A percentile compares a stretch with the other conserved stretches of the same genome.
Evolutionary conservation across 106 monocot species (phyloP).

Genomic region (Allium sativum): DNA sequence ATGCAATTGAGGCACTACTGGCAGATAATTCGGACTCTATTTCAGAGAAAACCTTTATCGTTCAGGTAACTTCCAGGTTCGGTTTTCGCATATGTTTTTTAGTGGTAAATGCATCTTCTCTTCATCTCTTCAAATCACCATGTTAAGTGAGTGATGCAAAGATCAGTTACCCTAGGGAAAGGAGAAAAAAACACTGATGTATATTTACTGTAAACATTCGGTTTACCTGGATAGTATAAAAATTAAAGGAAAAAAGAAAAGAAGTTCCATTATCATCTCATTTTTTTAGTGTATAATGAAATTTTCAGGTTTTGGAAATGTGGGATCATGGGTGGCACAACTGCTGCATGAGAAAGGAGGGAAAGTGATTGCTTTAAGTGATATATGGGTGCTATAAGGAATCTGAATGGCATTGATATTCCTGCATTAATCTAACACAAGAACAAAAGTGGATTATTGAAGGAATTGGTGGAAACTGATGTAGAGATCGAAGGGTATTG

Average conservation of each 20-base stretch:
- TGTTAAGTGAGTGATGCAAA: no score
- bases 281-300: no score
- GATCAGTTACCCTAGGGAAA: no score
- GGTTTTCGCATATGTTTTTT: no score
- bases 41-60: conserved; percentile 56
- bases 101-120: not conserved
- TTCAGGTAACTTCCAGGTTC: conserved; percentile 42
- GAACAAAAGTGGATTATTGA: conserved; percentile 39
- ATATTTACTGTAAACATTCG: no score
- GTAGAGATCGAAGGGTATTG: no score
- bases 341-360: conserved; percentile 68
- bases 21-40: conserved; percentile 72
- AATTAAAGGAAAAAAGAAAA: no score
- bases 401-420: conserved; percentile 55
- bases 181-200: no score
- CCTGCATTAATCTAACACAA: conserved; percentile 37
- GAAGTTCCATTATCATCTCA: no score
- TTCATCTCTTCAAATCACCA: not conserved
- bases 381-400: conserved; percentile 56
- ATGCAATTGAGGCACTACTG: conserved; percentile 62
- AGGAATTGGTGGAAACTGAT: no score
- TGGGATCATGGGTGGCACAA: no score
- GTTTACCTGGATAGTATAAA: no score
- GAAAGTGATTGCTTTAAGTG: conserved; percentile 57
- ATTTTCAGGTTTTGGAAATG: conserved; percentile 78